A percentile compares a stretch with the other conserved stretches of the same genome.
These are phyloP conservation scores for Fusarium chaquense DNA, from an alignment of 2,329 filamentous ascomycete genomes.

Conservation along the genomic window DNA sequence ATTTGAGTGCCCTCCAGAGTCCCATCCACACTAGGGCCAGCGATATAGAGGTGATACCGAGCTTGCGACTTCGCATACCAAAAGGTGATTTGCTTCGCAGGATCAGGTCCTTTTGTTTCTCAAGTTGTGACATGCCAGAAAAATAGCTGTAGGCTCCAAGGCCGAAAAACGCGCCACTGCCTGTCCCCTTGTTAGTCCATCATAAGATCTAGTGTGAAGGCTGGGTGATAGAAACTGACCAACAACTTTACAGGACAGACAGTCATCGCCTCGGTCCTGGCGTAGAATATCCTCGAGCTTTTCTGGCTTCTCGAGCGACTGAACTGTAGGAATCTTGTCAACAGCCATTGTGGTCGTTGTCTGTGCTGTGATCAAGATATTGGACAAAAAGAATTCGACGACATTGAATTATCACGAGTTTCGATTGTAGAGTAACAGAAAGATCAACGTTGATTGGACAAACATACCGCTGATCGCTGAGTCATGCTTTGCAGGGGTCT, in stretches of 20 bases:
- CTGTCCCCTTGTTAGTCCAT: constrained; percentile 57
- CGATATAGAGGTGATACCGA: constrained; percentile 76
- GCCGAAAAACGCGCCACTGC: constrained; percentile 79
- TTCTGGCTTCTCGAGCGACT: constrained; percentile 70
- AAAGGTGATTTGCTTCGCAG: constrained; percentile 77
- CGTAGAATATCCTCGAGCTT: constrained; percentile 69
- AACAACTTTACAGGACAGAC: constrained; percentile 76
- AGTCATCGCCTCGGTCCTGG: constrained; percentile 72
- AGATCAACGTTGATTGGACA: constrained; percentile 40
- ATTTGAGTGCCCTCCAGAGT: constrained; percentile 72
- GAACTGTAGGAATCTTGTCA: constrained; percentile 62
- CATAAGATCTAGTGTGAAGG: constrained; percentile 6
- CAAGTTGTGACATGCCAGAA: constrained; percentile 78
- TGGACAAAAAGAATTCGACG: background rate
- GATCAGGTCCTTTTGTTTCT: constrained; percentile 73
- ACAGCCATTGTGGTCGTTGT: constrained; percentile 48
- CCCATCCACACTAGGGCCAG: constrained; percentile 76
- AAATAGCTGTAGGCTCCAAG: constrained; percentile 83
- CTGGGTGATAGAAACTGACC: constrained; percentile 63
- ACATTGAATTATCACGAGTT: constrained; percentile 34
- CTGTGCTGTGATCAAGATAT: background rate
- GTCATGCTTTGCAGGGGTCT: constrained; percentile 39
- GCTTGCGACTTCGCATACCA: constrained; percentile 76
- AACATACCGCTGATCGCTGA: constrained; percentile 36
- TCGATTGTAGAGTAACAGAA: constrained; percentile 27